Evolutionary conservation across 2,329 filamentous ascomycete species (phyloP).

Genomic region (Colletotrichum camelliae): DNA sequence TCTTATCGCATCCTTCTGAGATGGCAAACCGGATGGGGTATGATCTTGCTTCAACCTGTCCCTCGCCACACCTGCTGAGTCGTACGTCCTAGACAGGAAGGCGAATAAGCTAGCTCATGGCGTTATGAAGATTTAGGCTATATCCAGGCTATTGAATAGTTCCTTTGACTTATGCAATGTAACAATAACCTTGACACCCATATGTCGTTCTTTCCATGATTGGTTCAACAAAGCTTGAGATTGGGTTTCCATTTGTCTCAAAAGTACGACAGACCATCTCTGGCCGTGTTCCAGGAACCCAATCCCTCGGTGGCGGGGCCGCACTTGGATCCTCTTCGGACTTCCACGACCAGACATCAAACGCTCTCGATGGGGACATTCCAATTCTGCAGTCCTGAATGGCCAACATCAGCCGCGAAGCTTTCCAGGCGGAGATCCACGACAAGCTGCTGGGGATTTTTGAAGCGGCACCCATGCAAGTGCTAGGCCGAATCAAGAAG

Average conservation of each 20-base stretch:
- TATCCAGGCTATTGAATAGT: neutral
- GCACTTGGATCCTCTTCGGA: neutral
- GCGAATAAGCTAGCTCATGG: neutral
- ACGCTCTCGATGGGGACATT: neutral
- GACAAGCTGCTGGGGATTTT: neutral
- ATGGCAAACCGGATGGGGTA: neutral
- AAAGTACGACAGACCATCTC: neutral
- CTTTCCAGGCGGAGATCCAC: neutral
- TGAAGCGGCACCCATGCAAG: neutral
- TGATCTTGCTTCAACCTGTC: neutral
- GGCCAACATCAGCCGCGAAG: neutral
- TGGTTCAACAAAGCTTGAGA: neutral
- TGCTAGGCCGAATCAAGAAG: slow-evolving; percentile 8
- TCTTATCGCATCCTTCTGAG: neutral
- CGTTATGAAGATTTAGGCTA: neutral
- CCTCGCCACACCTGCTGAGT: neutral
- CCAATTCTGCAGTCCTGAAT: neutral
- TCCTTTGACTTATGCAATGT: neutral
- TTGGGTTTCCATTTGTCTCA: neutral
- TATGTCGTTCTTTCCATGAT: fast-evolving
- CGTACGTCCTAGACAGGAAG: neutral
- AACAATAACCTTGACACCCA: neutral
- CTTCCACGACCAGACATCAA: neutral
- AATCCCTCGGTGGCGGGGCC: slow-evolving; percentile 4
- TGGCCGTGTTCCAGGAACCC: neutral